Evolutionary conservation across 2,329 filamentous ascomycete species (phyloP).

Genomic region (Cladosporium sp.): DNA sequence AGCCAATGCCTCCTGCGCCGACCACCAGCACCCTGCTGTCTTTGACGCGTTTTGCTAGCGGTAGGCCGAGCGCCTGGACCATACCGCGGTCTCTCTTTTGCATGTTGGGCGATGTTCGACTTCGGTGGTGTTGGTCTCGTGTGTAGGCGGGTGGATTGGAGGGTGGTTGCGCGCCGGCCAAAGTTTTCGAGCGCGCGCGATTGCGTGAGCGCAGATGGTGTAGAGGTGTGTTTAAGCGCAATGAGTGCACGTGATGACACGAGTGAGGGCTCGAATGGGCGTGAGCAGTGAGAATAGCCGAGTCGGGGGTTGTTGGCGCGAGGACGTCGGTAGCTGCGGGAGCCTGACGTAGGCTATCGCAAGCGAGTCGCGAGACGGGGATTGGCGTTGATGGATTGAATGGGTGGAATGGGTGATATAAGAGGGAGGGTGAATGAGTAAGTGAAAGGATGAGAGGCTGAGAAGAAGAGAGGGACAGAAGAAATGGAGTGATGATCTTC

Average conservation of each 20-base stretch:
- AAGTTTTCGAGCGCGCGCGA: neutral
- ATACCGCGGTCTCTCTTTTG: slow-evolving; percentile 43
- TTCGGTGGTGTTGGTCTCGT: slow-evolving; percentile 1
- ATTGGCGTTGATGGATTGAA: neutral
- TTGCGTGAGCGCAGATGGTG: neutral
- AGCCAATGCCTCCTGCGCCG: slow-evolving; percentile 93
- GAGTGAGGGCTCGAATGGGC: no score
- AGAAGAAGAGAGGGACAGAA: neutral
- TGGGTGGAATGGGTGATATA: no score
- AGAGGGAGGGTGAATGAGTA: no score
- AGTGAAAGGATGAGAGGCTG: neutral
- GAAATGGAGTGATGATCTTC: slow-evolving; percentile 10
- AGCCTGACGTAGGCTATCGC: neutral
- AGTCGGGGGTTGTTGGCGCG: neutral
- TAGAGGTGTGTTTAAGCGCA: neutral
- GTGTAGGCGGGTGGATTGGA: neutral
- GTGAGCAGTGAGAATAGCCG: no score
- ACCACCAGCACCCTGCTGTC: slow-evolving; percentile 67
- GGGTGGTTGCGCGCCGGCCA: neutral
- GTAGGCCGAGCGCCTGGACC: slow-evolving; percentile 62
- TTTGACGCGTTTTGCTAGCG: slow-evolving; percentile 46
- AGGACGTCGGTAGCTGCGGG: neutral
- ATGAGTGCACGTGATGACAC: neutral
- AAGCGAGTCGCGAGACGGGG: neutral
- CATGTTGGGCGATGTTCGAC: slow-evolving; percentile 31